phyloP scores from a whole-genome alignment of 2,329 filamentous ascomycete species.

The Calonectria multiphialidica region DNA sequence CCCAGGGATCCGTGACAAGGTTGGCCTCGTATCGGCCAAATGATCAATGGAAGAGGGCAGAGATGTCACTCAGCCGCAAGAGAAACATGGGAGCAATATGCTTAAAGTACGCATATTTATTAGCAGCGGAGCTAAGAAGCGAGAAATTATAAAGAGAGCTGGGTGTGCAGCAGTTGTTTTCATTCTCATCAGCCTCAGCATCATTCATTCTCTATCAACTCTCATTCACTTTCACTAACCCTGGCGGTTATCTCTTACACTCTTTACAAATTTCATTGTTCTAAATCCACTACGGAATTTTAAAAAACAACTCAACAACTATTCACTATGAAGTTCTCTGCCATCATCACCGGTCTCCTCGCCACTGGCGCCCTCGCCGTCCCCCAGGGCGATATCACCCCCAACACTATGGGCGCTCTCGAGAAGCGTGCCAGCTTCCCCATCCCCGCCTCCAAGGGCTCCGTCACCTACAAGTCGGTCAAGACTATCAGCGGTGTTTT shows the following conservation, averaged over 20 bases:
- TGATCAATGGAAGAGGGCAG: background rate
- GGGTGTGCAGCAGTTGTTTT: background rate
- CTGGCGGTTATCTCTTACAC: constrained; percentile 38
- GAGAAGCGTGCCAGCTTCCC: constrained; percentile 41
- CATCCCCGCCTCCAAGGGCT: constrained; percentile 40
- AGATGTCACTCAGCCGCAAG: background rate
- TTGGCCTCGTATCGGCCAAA: constrained; percentile 2
- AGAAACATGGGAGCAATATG: background rate
- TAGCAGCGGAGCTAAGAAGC: background rate
- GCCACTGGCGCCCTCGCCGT: constrained; percentile 35
- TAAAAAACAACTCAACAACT: background rate
- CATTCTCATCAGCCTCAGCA: constrained; percentile 7
- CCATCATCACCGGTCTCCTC: constrained; percentile 36
- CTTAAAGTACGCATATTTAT: background rate
- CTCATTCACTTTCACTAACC: constrained; percentile 26
- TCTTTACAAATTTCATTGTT: constrained; percentile 3
- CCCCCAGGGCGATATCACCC: constrained; percentile 39
- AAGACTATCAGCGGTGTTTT: constrained; percentile 40
- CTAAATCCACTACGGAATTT: background rate
- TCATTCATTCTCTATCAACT: constrained; percentile 24
- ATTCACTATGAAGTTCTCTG: constrained; percentile 42
- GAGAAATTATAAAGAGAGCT: background rate
- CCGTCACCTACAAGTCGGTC: constrained; percentile 39
- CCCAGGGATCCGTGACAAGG: background rate
- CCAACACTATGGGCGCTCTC: constrained; percentile 41